A percentile compares a stretch with the other conserved stretches of the same genome.
These are phyloP conservation scores for Euphorbia tirucalli DNA, from an alignment of 345 rosid genomes.

Conservation along the genomic window DNA sequence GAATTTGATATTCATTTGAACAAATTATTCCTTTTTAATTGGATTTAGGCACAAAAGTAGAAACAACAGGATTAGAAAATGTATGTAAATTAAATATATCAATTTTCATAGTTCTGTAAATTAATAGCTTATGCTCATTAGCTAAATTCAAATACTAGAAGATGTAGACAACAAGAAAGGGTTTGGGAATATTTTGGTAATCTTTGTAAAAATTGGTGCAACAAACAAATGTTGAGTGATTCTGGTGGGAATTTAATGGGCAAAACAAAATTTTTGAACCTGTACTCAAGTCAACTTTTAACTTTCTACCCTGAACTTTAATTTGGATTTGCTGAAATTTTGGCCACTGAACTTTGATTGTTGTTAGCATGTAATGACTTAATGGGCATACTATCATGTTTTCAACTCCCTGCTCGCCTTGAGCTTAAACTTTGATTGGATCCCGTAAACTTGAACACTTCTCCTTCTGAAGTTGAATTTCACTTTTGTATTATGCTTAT, in stretches of 20 bases:
- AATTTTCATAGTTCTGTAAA: background rate
- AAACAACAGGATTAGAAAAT: background rate
- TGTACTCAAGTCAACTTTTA: no score
- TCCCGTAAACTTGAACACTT: no score
- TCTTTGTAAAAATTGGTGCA: background rate
- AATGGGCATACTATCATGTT: no score
- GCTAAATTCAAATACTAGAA: background rate
- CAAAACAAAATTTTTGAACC: background rate
- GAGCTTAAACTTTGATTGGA: no score
- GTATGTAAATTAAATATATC: background rate
- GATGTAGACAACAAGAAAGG: background rate
- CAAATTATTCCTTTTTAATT: background rate
- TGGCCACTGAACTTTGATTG: background rate
- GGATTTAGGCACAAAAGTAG: background rate
- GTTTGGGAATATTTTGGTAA: background rate
- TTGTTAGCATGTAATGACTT: no score
- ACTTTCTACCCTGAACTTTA: background rate
- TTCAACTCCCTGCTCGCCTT: no score
- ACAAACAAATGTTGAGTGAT: background rate
- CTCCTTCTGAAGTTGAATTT: no score
- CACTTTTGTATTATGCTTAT: background rate
- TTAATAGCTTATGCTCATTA: background rate
- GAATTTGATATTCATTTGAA: background rate
- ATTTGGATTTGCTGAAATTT: background rate
- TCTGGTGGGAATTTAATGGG: background rate